Evolutionary conservation across 1,284 basidiomycete species (phyloP), one percentile per base, ranked within the genome.

Genomic region (Cutaneotrichosporon cutaneum): DNA sequence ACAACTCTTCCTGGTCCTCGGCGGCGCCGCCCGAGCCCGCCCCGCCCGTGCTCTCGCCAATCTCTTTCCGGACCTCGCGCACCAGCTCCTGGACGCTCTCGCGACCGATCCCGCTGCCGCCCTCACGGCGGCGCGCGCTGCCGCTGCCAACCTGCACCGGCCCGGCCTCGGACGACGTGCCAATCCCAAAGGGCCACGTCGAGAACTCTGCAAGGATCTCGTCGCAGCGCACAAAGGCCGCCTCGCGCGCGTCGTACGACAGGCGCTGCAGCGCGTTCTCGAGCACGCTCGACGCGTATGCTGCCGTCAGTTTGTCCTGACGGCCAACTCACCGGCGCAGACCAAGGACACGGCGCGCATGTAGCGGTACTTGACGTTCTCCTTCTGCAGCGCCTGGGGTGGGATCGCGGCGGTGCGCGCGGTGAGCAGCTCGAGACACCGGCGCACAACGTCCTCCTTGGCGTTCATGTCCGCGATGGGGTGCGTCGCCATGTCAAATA

Each of bases 401-500:
- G 90, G 89, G 14, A 96, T 83, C 21, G 90, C 86, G n/a, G 89
- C 85, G 3, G 94, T 94, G 6, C 88, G 87, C 4, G 89, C 84
- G 2, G 92, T 93, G 69, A 96, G 84, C 36, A 96, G 84, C 7
- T 87, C 80, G 42, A 91, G 84, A 42, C 88, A 84, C 47, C 94
- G 88, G 18, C 83, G 81, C 69, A 96, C 83, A 71, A 96, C 86
- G 64, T 85, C 83, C 73, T 94, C 92, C 77, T 97, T 96, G 16
- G 88, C 88, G 62, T 90, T 88, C 27, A 91, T 85, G 78, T 96
- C 94, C 9, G 92, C 90, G 59, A 96, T 89, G 1, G 94, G 94
- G 77, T 96, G 94, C 0, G 94, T 96, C 22, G 94, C 93, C 94
- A 96, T 96, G 82, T 97, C 94, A 79, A 96, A 96, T n/a, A 96